Base-by-base conservation (phyloP, 2,329 filamentous ascomycete genomes). In the Sarocladiaceae sp. region DNA sequence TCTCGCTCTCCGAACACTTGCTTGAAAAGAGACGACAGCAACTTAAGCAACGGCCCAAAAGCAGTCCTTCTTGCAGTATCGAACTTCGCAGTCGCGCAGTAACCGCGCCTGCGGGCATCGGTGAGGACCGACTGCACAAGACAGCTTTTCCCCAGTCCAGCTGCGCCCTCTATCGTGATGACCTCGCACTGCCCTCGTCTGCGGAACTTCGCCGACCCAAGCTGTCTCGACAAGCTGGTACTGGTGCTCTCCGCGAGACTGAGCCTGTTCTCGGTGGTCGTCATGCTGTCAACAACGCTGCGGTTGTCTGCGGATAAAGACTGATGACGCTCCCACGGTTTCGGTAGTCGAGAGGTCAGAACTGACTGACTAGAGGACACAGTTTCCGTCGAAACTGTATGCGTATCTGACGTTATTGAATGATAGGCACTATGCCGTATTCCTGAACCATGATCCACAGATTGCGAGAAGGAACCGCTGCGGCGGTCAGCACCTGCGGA, bases 1-100 rank as follows among this genome's bases (percentile, higher is more conserved):
- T 83, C 78, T 31, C 73, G 72, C 57, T 84, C 80, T 1, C 79
- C 80, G 69, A 79, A 83, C 3, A 83, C 76, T 56, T 84, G 80
- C 53, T 78, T 78, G 60, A 83, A 83, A 13, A 84, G 63, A 16
- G 78, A 82, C 10, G 79, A 82, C 10, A 83, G 60, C n/a, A 83
- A 61, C 58, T 78, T 82, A 20, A 83, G 68, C 31, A 83, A 61
- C 3, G 80, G 80, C 1, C 78, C 79, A 56, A 82, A 83, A 3
- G 80, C 76, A 7, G 70, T 76, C 52, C 73, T 73, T 51, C 75
- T 69, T 1, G 78, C 74, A 1, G 73, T 76, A 53, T 84, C 80
- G 47, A 83, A 83, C 55, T 83, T 83, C 32, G 80, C 75, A 24
- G 77, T 81, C 6, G 79, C 77, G 53, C 78, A 83, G 55, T 83